A percentile compares a stretch with the other conserved stretches of the same genome.
Conservation (phyloP, 345 rosid species). For the Raphanus sativus region DNA sequence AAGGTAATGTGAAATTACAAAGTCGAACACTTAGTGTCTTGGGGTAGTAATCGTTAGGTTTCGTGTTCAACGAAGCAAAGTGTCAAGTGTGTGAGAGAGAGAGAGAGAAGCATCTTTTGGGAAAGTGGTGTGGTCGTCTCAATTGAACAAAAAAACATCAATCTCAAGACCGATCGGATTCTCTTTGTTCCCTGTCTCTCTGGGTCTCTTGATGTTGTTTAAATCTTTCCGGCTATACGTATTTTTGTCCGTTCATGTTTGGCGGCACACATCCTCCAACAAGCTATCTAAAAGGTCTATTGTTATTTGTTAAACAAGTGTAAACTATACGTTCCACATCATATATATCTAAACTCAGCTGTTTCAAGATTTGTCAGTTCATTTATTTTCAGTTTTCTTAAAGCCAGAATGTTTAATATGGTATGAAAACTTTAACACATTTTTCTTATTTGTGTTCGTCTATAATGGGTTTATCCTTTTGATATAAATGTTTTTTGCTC, state of each 20-base stretch:
- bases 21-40: slow-evolving; percentile 41
- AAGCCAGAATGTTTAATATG: neutral
- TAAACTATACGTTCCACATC: neutral
- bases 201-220: slow-evolving; percentile 29
- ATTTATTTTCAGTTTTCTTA: neutral
- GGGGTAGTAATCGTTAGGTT: slow-evolving; percentile 50
- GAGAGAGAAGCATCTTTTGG: slow-evolving; percentile 56
- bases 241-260: slow-evolving; percentile 32
- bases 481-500: neutral
- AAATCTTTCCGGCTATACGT: slow-evolving; percentile 3
- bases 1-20: slow-evolving; percentile 34
- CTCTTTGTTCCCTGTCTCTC: slow-evolving; percentile 50
- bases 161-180: slow-evolving; percentile 83
- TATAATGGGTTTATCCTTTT: too few relatives aligned
- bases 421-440: neutral
- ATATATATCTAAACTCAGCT: too few relatives aligned
- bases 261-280: slow-evolving; percentile 21
- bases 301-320: neutral
- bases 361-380: neutral
- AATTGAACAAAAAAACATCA: slow-evolving; percentile 54
- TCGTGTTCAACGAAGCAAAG: slow-evolving; percentile 52
- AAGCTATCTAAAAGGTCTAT: neutral
- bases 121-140: slow-evolving; percentile 83
- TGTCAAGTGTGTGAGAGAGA: neutral
- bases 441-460: too few relatives aligned